Percentiles rank a stretch among this genome's conserved stretches.
Conservation (phyloP, 495 filamentous ascomycete genomes). For the Daldinia vernicosa region DNA sequence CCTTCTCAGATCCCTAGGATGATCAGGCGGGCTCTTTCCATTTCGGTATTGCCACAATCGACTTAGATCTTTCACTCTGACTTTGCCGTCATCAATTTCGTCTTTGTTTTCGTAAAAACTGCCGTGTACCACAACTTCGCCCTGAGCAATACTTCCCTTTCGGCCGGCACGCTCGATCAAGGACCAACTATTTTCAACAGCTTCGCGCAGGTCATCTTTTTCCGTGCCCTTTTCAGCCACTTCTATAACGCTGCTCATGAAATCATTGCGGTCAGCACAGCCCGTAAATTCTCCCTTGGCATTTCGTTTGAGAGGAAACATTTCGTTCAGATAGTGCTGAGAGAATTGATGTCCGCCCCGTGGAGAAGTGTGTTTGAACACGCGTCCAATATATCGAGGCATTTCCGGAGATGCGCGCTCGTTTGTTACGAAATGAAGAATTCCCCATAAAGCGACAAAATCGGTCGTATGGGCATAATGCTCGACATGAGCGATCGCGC, state of each 20-base stretch:
- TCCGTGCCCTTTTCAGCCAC: conserved; percentile 51
- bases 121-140: conserved; percentile 49
- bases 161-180: conserved; percentile 31
- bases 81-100: conserved; percentile 34
- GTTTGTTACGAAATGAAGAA: conserved; percentile 70
- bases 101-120: conserved; percentile 36
- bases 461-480: conserved; percentile 84
- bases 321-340: conserved; percentile 82
- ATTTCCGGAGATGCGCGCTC: conserved; percentile 46
- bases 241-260: conserved; percentile 65
- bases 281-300: conserved; percentile 44
- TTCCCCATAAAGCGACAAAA: conserved; percentile 78
- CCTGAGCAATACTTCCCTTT: conserved; percentile 33
- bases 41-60: conserved; percentile 79
- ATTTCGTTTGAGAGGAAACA: conserved; percentile 69
- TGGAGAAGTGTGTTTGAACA: conserved; percentile 70
- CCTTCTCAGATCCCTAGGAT: conserved; percentile 33
- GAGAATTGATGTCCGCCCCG: conserved; percentile 76
- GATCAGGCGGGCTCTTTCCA: conserved; percentile 64
- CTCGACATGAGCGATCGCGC: conserved; percentile 77
- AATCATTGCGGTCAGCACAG: conserved; percentile 57
- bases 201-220: conserved; percentile 50
- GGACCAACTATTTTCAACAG: conserved; percentile 51
- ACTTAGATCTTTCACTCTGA: conserved; percentile 73
- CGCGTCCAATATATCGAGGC: conserved; percentile 75